phyloP scores from a whole-genome alignment of 257 asterid genomes.

The Plantago elongata region DNA sequence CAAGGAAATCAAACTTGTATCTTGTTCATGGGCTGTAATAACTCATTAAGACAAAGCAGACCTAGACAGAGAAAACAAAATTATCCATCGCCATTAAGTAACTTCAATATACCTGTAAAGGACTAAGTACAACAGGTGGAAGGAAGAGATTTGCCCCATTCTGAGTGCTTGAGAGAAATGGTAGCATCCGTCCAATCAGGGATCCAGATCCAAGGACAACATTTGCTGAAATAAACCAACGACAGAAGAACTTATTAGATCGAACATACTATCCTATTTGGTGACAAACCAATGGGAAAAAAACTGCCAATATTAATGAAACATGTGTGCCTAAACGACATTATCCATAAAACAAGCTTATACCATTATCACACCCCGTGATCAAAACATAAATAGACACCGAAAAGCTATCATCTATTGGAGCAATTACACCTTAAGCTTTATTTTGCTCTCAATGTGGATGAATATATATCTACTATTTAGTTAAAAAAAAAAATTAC shows the following conservation, averaged over 20 bases:
- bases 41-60: not conserved
- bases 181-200: constrained; percentile 70
- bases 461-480: too few species aligned
- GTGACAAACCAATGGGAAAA: constrained; percentile 1
- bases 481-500: too few species aligned
- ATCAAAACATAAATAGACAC: not conserved
- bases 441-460: too few species aligned
- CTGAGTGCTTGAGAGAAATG: constrained; percentile 49
- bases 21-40: not conserved
- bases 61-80: not conserved
- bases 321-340: not conserved
- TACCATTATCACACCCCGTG: not conserved
- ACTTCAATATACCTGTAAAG: constrained; percentile 70
- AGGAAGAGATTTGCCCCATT: constrained; percentile 34
- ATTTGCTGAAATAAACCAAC: constrained; percentile 47
- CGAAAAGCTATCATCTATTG: not conserved
- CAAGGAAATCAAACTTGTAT: not conserved
- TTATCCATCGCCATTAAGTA: constrained; percentile 2
- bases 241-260: constrained; percentile 11
- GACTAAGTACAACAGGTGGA: constrained; percentile 61
- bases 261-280: constrained; percentile 8
- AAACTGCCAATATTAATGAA: not conserved
- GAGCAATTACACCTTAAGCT: not conserved
- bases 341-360: not conserved
- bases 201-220: constrained; percentile 76